Evolutionary conservation across 345 rosid genomes (phyloP), one percentile per base, ranked within the genome.

Genomic region (Gossypium mustelinum): DNA sequence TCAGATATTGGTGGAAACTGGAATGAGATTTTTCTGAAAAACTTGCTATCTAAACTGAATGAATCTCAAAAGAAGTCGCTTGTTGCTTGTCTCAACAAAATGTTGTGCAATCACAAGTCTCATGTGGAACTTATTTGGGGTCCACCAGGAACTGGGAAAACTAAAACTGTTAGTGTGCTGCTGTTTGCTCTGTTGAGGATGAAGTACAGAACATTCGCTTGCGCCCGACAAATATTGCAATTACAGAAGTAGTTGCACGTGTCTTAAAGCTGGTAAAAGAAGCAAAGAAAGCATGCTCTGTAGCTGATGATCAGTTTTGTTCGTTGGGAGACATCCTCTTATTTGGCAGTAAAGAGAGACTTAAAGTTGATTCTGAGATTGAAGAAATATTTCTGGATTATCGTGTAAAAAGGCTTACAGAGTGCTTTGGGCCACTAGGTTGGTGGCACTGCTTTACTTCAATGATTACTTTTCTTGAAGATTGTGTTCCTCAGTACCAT

Each of bases 91-190:
- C 82, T 86, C 54, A 6, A 9, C 43, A 78, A 64, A 72, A 18
- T 65, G 17, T 34, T 48, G 17, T 81, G 84, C 73, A 43, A 62
- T 25, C 85, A 86, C 71, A 73, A 56, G 77, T 63, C 79, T 3
- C 11, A 55, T 14, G 79, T 88, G 48, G 80, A 83, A 64, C 84
- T 86, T 24, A 75, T 88, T 27, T 84, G 88, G 89, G 91, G 91
- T 7, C 88, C 87, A 1, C 87, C 88, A 0, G 91, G 91, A 61
- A 86, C 91, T 4, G 91, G 91, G 50, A 87, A 87, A 74, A 87
- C 91, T 7, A 84, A 79, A 75, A 84, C 82, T 4, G 55, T 81
- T 11, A 73, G 85, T 12, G 29, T 62, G 41, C 25, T 88, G 65
- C 81, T 86, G 1, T 76, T 70, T 29, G 44, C 34, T 57, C 83